Percentiles rank a stretch among this genome's conserved stretches.
Conservation (phyloP, 2,329 filamentous ascomycete species). For the Diaporthe amygdali region DNA sequence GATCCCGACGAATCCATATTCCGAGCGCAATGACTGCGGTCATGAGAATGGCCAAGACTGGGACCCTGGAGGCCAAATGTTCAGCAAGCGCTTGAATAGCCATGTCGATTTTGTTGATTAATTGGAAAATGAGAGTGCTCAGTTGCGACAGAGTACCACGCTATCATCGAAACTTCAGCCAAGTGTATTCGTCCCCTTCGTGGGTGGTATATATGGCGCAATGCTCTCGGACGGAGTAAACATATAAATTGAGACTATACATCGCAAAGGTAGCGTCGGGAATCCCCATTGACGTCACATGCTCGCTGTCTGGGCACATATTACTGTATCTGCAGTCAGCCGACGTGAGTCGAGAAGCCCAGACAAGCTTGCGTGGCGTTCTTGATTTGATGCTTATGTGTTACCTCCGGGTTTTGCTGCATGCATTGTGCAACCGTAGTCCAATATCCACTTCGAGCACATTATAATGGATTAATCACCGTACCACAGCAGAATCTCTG, state of each 20-base stretch:
- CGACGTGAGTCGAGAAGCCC: background rate
- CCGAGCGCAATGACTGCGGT: background rate
- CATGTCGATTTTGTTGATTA: background rate
- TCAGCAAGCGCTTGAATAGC: background rate
- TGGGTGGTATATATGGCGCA: background rate
- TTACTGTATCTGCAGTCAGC: background rate
- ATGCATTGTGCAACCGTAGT: background rate
- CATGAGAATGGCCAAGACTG: background rate
- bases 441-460: too few relatives aligned
- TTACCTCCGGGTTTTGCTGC: background rate
- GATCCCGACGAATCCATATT: conserved; percentile 7
- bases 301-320: too few relatives aligned
- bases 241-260: background rate
- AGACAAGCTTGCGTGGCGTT: background rate
- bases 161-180: background rate
- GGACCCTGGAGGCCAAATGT: background rate
- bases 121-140: too few relatives aligned
- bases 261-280: background rate
- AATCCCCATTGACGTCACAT: background rate
- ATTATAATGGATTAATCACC: background rate
- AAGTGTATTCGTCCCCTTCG: background rate
- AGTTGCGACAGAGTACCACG: background rate
- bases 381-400: background rate
- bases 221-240: background rate
- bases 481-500: background rate